Evolutionary conservation across 345 rosid genomes (phyloP), one percentile per base, ranked within the genome.

Genomic region (Euphorbia tirucalli): DNA sequence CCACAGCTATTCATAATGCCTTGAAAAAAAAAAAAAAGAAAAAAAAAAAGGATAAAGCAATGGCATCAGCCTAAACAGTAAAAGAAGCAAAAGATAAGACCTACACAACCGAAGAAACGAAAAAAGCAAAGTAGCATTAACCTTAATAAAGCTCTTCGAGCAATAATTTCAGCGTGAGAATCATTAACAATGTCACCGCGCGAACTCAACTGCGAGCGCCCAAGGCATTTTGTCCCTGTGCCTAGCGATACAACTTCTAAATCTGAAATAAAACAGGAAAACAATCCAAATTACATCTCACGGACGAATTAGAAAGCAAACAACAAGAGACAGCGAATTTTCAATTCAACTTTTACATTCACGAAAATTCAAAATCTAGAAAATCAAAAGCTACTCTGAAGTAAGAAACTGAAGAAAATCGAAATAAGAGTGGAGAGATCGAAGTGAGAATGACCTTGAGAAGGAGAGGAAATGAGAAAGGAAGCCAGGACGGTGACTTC

Each of bases 221-320:
- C 91, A 15, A 90, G 70, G 70, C 97, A 92, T 76, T 94, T 92
- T 1, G 98, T 92, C 25, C 97, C 97, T 11, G 98, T 94, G 28
- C 95, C 98, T 63, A 94, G 60, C 4, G 96, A 85, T 37, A 92
- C 85, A 39, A 94, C 91, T 75, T 90, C 84, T 77, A 81, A 56
- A 13, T 81, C 98, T 92, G 79, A 66, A 56, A 31, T 57, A 15
- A 24, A n/a, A 14, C 4, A 1, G 4, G 30, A 54, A 9, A 27
- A 4, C 27, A 24, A 61, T n/a, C 19, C 63, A 24, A 24, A 39
- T 56, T 57, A 55, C n/a, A 39, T 5, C 11, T 39, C 15, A 25
- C 6, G 16, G 18, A 35, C 41, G 0, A 24, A 57, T 57, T 13
- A 3, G 2, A 55, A 24, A 55, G 3, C 28, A 7, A 1, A 22